A percentile compares a stretch with the other conserved stretches of the same genome.
These are phyloP conservation scores for Dactylonectria estremocensis DNA, from an alignment of 2,329 filamentous ascomycete genomes.

Conservation along the genomic window DNA sequence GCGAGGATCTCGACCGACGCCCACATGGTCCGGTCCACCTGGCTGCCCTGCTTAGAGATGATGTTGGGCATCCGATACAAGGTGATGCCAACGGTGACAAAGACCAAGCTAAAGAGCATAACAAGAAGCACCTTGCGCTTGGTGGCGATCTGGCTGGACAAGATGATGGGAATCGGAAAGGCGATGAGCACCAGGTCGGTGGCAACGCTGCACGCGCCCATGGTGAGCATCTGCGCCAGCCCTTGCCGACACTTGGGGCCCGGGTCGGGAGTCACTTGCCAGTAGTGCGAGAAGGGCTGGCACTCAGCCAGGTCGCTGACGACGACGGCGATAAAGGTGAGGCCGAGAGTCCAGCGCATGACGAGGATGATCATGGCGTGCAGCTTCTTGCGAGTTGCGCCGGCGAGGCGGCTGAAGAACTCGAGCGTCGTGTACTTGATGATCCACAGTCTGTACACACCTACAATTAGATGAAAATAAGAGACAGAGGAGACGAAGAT, in stretches of 20 bases:
- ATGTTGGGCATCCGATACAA: constrained; percentile 83
- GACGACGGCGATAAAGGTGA: constrained; percentile 83
- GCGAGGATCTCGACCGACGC: constrained; percentile 91
- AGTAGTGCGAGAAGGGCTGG: constrained; percentile 78
- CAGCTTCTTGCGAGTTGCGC: constrained; percentile 81
- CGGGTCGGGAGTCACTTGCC: constrained; percentile 85
- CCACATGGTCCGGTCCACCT: constrained; percentile 87
- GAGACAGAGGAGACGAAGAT: background rate
- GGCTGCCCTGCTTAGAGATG: constrained; percentile 76
- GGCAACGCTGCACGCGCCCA: constrained; percentile 85
- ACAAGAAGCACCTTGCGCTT: constrained; percentile 85
- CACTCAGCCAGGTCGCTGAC: constrained; percentile 88
- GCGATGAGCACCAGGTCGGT: constrained; percentile 88
- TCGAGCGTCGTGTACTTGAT: constrained; percentile 91
- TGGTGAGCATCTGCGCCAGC: constrained; percentile 86
- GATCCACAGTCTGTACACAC: constrained; percentile 80
- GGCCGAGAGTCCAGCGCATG: constrained; percentile 79
- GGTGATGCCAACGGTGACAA: constrained; percentile 83
- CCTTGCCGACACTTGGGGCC: constrained; percentile 86
- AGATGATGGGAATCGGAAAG: constrained; percentile 89
- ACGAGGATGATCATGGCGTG: constrained; percentile 78
- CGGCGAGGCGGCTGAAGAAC: constrained; percentile 88
- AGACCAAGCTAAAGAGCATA: constrained; percentile 83
- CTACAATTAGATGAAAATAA: constrained; percentile 30
- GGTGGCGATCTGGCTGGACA: constrained; percentile 80